phyloP scores from a whole-genome alignment of 129 eudicot species.

The Escallonia rubra region DNA sequence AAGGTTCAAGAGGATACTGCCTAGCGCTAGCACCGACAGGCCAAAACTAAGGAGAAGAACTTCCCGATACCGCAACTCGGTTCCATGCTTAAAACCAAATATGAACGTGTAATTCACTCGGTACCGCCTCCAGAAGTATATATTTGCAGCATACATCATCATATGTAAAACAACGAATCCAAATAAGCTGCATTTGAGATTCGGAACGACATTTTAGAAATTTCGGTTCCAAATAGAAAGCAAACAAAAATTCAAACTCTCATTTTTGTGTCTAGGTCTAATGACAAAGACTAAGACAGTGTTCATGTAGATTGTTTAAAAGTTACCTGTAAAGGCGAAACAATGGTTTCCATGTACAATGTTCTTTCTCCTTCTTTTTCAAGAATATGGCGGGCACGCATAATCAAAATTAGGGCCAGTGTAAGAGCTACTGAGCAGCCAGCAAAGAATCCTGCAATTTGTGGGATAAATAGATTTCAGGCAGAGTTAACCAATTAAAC shows the following conservation, averaged over 20 bases:
- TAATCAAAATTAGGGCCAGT: constrained; percentile 25
- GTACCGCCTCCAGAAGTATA: constrained; percentile 45
- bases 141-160: constrained; percentile 37
- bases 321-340: constrained; percentile 42
- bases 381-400: constrained; percentile 27
- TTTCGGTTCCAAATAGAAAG: too few relatives aligned
- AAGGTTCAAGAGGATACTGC: constrained; percentile 30
- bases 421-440: constrained; percentile 38
- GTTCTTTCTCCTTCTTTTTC: constrained; percentile 9
- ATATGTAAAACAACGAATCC: constrained; percentile 41
- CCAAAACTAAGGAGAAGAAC: constrained; percentile 28
- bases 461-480: not conserved
- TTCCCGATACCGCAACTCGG: constrained; percentile 34
- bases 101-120: constrained; percentile 43
- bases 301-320: not conserved
- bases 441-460: constrained; percentile 31
- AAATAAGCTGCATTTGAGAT: constrained; percentile 33
- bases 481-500: not conserved
- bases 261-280: too few relatives aligned
- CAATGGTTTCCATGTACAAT: constrained; percentile 34
- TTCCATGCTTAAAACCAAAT: constrained; percentile 44
- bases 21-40: constrained; percentile 33
- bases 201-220: not conserved
- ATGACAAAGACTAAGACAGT: too few relatives aligned
- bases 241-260: too few relatives aligned